Conservation (phyloP, 164 flowering plant genomes). For the Hamamelis virginiana region DNA sequence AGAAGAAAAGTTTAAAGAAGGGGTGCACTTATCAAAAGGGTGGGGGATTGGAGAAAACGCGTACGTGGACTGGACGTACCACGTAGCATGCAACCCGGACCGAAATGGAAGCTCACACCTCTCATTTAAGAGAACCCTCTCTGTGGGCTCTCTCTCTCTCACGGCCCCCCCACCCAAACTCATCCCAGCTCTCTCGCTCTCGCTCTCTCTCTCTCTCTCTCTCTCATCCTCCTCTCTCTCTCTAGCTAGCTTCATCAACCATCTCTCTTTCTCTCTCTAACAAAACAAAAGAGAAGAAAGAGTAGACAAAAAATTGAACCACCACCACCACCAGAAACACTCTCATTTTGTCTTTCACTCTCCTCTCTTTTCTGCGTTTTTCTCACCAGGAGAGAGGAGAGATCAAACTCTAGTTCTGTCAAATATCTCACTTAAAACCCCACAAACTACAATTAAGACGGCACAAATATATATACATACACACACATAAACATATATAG, state of each 20-base stretch:
- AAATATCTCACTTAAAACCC: background rate
- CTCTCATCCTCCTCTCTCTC: constrained; percentile 3
- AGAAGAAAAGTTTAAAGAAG: too few relatives aligned
- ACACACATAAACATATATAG: background rate
- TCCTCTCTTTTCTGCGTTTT: constrained; percentile 5
- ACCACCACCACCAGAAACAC: background rate
- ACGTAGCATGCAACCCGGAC: constrained; percentile 50
- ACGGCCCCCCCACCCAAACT: background rate
- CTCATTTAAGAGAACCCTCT: constrained; percentile 8
- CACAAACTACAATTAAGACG: background rate
- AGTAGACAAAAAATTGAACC: background rate
- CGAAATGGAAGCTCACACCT: constrained; percentile 49
- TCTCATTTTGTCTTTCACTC: background rate
- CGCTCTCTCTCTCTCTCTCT: background rate
- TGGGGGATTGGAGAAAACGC: constrained; percentile 9
- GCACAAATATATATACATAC: background rate
- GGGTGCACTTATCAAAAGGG: background rate
- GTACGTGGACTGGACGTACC: constrained; percentile 21
- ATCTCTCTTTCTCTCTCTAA: background rate
- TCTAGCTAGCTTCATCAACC: background rate
- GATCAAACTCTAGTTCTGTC: background rate
- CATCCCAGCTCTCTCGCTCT: constrained; percentile 3
- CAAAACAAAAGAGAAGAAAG: background rate
- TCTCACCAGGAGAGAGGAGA: constrained; percentile 16
- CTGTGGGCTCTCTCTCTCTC: constrained; percentile 4